Percentiles rank a stretch among this genome's conserved stretches.
phyloP scores from a whole-genome alignment of 1,284 basidiomycete species.

The Ustilago hordei region DNA sequence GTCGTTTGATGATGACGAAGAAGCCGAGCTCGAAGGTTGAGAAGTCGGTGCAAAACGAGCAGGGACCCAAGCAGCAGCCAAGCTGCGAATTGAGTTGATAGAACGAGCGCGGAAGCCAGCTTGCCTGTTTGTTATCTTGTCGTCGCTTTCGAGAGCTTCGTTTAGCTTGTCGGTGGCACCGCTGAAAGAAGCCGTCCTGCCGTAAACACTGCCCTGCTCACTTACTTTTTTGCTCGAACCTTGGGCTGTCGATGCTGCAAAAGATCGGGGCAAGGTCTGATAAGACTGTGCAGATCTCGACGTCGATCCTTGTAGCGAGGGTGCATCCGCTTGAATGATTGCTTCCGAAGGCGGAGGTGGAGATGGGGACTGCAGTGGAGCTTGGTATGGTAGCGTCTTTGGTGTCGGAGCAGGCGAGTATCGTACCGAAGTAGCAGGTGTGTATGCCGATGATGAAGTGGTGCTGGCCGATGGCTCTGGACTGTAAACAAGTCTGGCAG shows the following conservation, averaged over 20 bases:
- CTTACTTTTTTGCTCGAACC: neutral
- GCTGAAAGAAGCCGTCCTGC: conserved; percentile 20
- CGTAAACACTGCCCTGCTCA: neutral
- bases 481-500: conserved; percentile 10
- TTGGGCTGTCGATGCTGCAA: conserved; percentile 1
- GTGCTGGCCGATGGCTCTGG: conserved; percentile 14
- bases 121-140: conserved; percentile 24
- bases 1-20: conserved; percentile 26
- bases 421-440: conserved; percentile 21
- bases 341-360: conserved; percentile 22
- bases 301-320: neutral
- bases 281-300: neutral
- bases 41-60: conserved; percentile 29
- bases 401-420: conserved; percentile 12
- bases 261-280: conserved; percentile 29
- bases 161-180: conserved; percentile 10
- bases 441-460: conserved; percentile 21
- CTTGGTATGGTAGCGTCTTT: conserved; percentile 8
- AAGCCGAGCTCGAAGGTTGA: conserved; percentile 18
- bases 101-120: conserved; percentile 42
- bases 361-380: conserved; percentile 1
- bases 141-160: conserved; percentile 18
- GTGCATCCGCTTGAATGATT: conserved; percentile 14
- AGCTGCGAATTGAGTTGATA: conserved; percentile 41
- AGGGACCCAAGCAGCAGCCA: conserved; percentile 45